Evolutionary conservation across 2,329 filamentous ascomycete species (phyloP), one percentile per base, ranked within the genome.

Genomic region (Proliferodiscus dingleyae): DNA sequence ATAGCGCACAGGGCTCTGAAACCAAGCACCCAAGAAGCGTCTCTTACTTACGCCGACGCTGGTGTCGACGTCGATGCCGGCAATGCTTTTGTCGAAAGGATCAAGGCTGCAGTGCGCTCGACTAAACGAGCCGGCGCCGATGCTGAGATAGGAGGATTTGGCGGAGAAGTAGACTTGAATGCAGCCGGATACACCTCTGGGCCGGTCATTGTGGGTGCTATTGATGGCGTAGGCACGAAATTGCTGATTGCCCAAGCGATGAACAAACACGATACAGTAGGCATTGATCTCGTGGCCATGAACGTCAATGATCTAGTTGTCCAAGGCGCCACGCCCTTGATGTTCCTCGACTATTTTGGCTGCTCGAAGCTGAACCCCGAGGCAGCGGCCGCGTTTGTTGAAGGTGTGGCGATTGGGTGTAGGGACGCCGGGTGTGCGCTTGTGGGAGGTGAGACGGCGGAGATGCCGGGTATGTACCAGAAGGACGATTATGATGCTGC

Each of bases 261-360:
- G 71, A 78, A 82, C 58, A 89, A 94, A 69, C 93, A 96, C 68
- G 83, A 91, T 66, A 95, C 90, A 3, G 91, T 98, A 9, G 93
- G 93, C 50, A 89, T 98, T 58, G 93, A 98, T 64, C 78, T 98
- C 28, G 93, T 98, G 3, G 93, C 93, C 56, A 97, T 97, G 59
- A 97, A 96, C 66, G 93, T 97, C 64, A 98, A 98, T 67, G 93
- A 98, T 62, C 77, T 98, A 0, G 84, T 98, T 41, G 93, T 97
- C 7, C 90, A 97, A 71, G 93, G 93, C 44, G 93, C 93, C 10
- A 88, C 22, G 24, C 18, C 36, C 19, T 21, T 38, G 13, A 15
- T 15, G 11, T 38, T 38, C 16, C 15, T 21, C 18, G 32, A 34
- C 9, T 34, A 34, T 18, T 34, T 18, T 21, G 32, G 89, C 50